These are phyloP conservation scores for Lepidium africanum DNA, from an alignment of 345 rosid genomes.

Conservation along the genomic window DNA sequence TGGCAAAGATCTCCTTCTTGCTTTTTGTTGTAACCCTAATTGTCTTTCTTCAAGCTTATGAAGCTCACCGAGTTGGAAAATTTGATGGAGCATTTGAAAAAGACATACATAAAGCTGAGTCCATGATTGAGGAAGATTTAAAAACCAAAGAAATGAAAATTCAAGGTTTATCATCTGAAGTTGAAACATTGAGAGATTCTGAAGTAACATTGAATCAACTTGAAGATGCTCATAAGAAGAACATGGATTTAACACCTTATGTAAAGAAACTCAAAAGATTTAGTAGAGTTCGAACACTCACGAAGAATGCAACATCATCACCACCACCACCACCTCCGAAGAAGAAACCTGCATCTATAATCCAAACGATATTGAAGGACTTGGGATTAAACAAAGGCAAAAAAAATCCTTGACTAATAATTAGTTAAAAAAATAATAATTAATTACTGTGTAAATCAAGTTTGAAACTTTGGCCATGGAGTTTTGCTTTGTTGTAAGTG, in stretches of 20 bases:
- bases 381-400: slow-evolving; percentile 20
- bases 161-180: not conserved
- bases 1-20: slow-evolving; percentile 26
- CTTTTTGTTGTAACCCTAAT: slow-evolving; percentile 3
- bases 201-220: not conserved
- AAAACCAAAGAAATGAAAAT: not conserved
- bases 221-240: not conserved
- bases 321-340: too few species aligned
- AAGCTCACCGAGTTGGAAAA: slow-evolving; percentile 8
- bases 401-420: not conserved
- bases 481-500: slow-evolving; percentile 7
- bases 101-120: slow-evolving; percentile 15
- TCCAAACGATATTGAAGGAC: slow-evolving; percentile 20
- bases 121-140: not conserved
- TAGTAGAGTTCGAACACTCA: not conserved
- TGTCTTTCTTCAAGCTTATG: slow-evolving; percentile 10
- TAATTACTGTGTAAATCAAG: not conserved
- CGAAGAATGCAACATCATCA: not conserved
- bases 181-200: not conserved
- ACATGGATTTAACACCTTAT: not conserved
- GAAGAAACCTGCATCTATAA: slow-evolving; percentile 6
- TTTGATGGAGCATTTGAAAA: not conserved
- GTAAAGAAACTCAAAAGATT: slow-evolving; percentile 3
- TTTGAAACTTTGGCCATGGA: slow-evolving; percentile 10
- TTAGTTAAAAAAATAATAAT: too few species aligned